These are phyloP conservation scores for Leccinum colubrinum DNA, from an alignment of 1,284 basidiomycete species.

Conservation along the genomic window DNA sequence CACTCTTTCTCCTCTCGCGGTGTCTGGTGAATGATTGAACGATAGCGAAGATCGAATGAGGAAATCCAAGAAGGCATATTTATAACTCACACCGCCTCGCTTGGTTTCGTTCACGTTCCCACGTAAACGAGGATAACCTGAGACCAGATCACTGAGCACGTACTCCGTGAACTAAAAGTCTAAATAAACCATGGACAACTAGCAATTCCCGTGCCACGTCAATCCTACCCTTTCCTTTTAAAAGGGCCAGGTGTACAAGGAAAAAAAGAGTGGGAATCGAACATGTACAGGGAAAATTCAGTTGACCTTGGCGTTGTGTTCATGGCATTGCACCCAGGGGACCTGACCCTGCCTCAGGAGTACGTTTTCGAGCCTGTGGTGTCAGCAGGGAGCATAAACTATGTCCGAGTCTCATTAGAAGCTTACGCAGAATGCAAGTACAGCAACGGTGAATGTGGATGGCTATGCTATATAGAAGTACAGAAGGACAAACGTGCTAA, in stretches of 20 bases:
- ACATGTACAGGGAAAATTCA: conserved; percentile 10
- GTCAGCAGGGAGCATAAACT: not conserved
- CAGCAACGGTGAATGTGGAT: conserved; percentile 20
- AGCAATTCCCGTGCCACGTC: conserved; percentile 14
- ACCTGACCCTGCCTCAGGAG: conserved; percentile 10
- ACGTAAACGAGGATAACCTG: conserved; percentile 19
- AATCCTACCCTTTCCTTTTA: conserved; percentile 10
- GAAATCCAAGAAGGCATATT: conserved; percentile 23
- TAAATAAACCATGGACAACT: conserved; percentile 20
- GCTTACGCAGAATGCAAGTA: conserved; percentile 17
- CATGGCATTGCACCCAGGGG: conserved; percentile 6
- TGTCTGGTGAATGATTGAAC: conserved; percentile 8
- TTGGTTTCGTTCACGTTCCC: conserved; percentile 15
- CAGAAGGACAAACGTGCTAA: conserved; percentile 20
- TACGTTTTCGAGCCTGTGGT: conserved; percentile 1
- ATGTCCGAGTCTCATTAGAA: conserved; percentile 20
- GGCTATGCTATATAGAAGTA: conserved; percentile 28
- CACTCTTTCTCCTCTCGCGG: conserved; percentile 17
- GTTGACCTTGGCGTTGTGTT: conserved; percentile 3
- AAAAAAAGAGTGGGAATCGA: conserved; percentile 10
- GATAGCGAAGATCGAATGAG: conserved; percentile 8
- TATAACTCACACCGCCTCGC: conserved; percentile 28
- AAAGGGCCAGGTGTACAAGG: conserved; percentile 6
- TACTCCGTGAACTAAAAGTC: conserved; percentile 22
- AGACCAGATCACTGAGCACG: conserved; percentile 3